A percentile compares a stretch with the other conserved stretches of the same genome.
These are phyloP conservation scores for Adansonia grandidieri DNA, from an alignment of 441 rosid genomes.

Conservation along the genomic window DNA sequence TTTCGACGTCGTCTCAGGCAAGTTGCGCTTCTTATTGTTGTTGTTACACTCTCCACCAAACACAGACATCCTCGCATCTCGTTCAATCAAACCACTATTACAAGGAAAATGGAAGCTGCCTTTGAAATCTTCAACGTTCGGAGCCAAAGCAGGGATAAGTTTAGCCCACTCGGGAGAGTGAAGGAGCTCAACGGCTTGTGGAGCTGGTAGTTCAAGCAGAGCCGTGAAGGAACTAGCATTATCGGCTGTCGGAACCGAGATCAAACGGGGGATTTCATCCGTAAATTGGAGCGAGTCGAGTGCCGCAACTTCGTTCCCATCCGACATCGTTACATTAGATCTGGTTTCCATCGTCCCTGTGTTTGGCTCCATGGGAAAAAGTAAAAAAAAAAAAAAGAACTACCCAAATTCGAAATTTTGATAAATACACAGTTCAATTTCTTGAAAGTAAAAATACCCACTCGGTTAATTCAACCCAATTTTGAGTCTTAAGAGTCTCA, in stretches of 20 bases:
- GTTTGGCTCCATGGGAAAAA: conserved; percentile 43
- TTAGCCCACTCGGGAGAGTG: conserved; percentile 56
- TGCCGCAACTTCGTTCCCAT: conserved; percentile 33
- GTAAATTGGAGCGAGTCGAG: conserved; percentile 64
- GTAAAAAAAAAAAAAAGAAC: background rate
- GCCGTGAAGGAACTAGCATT: conserved; percentile 83
- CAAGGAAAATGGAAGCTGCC: conserved; percentile 47
- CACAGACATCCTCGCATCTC: conserved; percentile 63
- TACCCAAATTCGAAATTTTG: conserved; percentile 18
- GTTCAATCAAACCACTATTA: conserved; percentile 47
- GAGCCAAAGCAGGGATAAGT: conserved; percentile 24
- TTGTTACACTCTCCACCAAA: conserved; percentile 47
- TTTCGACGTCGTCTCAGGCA: conserved; percentile 55
- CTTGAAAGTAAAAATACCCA: conserved; percentile 16
- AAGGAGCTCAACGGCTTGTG: conserved; percentile 82
- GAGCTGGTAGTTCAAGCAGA: conserved; percentile 76
- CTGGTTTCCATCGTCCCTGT: conserved; percentile 39
- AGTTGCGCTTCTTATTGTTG: conserved; percentile 34
- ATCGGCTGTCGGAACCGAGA: conserved; percentile 49
- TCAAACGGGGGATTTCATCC: conserved; percentile 65
- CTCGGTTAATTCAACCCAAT: conserved; percentile 22
- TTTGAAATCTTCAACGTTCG: conserved; percentile 25
- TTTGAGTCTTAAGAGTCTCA: background rate
- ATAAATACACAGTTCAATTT: conserved; percentile 17
- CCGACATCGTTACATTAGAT: conserved; percentile 39